Base-by-base conservation (phyloP, 225 moss, liverwort and hornwort species). In the Marchantia paleacea region DNA sequence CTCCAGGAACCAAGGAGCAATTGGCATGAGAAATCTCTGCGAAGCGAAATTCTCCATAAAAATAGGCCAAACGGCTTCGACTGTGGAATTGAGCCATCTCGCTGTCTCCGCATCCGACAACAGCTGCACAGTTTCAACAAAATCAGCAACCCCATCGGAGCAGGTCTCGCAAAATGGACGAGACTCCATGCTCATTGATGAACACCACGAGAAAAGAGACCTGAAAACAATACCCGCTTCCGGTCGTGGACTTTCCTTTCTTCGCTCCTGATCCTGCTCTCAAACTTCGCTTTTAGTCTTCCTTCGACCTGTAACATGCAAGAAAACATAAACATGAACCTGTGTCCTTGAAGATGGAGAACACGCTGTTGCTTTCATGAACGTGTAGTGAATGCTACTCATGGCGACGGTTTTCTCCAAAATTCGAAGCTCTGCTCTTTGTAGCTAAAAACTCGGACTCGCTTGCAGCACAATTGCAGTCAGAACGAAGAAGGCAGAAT, bases 81-180 rank as follows among this genome's bases (percentile, higher is more conserved):
- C 0, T 14, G 87, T 77, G 77, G 88, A 73, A 77, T 99, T 94
- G 82, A 99, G 86, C 99, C 99, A 99, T 72, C 92, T 90, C 18
- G 90, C 91, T 15, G 94, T 92, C 85, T 99, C 99, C 30, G 90
- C 90, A 76, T 95, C 95, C 20, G 89, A 78, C 53, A 95, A 86
- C 85, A 85, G 84, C 60, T 72, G 75, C 57, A 54, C 75, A 51
- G 19, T 69, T 18, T 25, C 47, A 12, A 65, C 54, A 65, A 69
- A 73, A 62, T 58, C 64, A 85, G 69, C 39, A 20, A 20, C 1
- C 50, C 39, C 18, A 1, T 55, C 7, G 62, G 5, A 24, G 62
- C 22, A 5, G 22, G 24, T 62, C 6, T 18, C 62, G 9, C 7
- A 4, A 24, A 7, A 10, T 10, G n/a, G 22, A 62, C 9, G 24